Percentiles rank a stretch among this genome's conserved stretches.
Evolutionary conservation across 2,329 filamentous ascomycete species (phyloP).

Genomic region (Chaetomium sp.): DNA sequence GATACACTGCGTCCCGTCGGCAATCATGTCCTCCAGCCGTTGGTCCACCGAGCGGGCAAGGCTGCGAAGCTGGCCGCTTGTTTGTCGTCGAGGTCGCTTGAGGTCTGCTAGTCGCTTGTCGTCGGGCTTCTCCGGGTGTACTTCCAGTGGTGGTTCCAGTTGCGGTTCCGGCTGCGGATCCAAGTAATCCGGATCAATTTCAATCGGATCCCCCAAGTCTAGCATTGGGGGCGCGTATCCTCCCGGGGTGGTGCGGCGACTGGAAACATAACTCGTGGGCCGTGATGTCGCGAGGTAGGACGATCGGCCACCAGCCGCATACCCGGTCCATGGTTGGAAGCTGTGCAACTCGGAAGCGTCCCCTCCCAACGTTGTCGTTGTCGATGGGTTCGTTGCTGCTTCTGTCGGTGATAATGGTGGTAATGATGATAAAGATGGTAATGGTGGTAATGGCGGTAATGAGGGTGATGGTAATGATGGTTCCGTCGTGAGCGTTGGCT

Average conservation of each 20-base stretch:
- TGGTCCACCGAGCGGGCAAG: conserved; percentile 5
- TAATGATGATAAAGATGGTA: no score
- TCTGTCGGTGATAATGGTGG: no score
- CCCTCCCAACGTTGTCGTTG: not conserved
- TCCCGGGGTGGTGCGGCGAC: not conserved
- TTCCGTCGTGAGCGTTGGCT: not conserved
- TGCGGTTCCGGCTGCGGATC: not conserved
- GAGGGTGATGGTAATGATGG: no score
- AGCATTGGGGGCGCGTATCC: not conserved
- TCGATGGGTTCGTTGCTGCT: not conserved
- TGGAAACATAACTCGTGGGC: not conserved
- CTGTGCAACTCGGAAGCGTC: not conserved
- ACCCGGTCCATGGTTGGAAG: conserved; percentile 6
- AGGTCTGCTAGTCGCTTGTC: not conserved
- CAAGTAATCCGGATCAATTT: conserved; percentile 4
- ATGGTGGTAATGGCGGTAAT: no score
- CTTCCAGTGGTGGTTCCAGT: not conserved
- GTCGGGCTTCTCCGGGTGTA: not conserved
- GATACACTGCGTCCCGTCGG: conserved; percentile 16
- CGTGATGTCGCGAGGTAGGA: no score
- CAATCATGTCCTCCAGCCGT: conserved; percentile 17
- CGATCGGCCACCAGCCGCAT: conserved; percentile 12
- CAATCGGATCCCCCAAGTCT: not conserved
- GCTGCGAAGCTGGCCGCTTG: not conserved
- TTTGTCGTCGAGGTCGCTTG: not conserved